Conservation (phyloP, 2,329 filamentous ascomycete species). For the Orbilia blumenaviensis region DNA sequence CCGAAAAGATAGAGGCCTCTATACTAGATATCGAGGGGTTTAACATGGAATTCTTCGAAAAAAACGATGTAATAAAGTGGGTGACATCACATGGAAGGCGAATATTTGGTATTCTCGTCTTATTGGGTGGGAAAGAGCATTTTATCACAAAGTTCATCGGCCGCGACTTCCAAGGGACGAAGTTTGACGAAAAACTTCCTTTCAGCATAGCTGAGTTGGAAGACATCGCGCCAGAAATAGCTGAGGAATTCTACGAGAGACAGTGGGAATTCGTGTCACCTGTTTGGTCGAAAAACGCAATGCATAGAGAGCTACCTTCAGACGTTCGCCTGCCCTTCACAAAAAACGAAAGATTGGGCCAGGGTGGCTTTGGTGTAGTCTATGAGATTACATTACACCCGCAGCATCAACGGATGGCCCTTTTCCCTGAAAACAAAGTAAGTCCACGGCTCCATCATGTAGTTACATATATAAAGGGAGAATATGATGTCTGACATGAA, state of each 20-base stretch:
- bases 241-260: neutral
- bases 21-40: neutral
- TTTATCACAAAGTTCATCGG: constrained; percentile 20
- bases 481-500: neutral
- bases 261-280: constrained; percentile 38
- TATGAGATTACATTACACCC: constrained; percentile 27
- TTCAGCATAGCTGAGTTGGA: neutral
- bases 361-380: constrained; percentile 32
- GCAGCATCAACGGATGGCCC: constrained; percentile 13
- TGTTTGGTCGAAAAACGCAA: constrained; percentile 28
- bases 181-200: constrained; percentile 28
- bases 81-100: constrained; percentile 11
- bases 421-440: constrained; percentile 15
- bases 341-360: constrained; percentile 3
- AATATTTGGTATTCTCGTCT: constrained; percentile 23
- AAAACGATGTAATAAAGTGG: neutral
- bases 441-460: neutral
- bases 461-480: no score
- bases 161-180: neutral
- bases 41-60: constrained; percentile 9
- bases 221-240: neutral
- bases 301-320: constrained; percentile 21
- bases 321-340: constrained; percentile 15
- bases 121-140: neutral
- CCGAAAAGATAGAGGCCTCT: neutral